A percentile compares a stretch with the other conserved stretches of the same genome.
Conservation (phyloP, 805 yeast genomes). For the Monosporozyma aerobia region DNA sequence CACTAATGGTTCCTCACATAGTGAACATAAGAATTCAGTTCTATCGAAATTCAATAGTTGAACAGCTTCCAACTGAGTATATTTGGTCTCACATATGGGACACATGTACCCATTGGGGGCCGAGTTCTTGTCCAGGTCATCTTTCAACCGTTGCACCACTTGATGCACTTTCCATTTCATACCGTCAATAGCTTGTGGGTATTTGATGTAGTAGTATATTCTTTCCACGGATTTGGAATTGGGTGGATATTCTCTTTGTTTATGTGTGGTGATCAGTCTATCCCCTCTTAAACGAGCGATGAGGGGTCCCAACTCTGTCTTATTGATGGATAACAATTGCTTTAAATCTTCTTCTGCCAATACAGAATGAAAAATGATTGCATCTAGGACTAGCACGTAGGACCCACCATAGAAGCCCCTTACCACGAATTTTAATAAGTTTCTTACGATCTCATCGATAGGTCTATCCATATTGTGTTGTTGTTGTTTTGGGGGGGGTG, state of each 20-base stretch:
- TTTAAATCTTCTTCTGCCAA: slow-evolving; percentile 87
- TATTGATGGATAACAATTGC: slow-evolving; percentile 68
- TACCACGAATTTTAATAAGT: slow-evolving; percentile 62
- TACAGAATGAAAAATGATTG: slow-evolving; percentile 78
- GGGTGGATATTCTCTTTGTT: slow-evolving; percentile 59
- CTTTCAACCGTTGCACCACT: slow-evolving; percentile 67
- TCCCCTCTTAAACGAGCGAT: slow-evolving; percentile 81
- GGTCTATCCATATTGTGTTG: slow-evolving; percentile 24
- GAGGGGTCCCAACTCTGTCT: slow-evolving; percentile 76
- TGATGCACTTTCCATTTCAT: slow-evolving; percentile 94
- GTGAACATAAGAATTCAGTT: slow-evolving; percentile 73
- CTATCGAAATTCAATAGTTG: slow-evolving; percentile 71
- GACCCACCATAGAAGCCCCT: slow-evolving; percentile 82
- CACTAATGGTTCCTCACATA: slow-evolving; percentile 65
- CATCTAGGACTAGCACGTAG: slow-evolving; percentile 80
- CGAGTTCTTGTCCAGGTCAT: slow-evolving; percentile 72
- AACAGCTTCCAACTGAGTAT: slow-evolving; percentile 80
- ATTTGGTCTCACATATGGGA: slow-evolving; percentile 73
- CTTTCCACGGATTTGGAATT: slow-evolving; percentile 60
- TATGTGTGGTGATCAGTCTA: slow-evolving; percentile 59
- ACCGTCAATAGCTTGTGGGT: slow-evolving; percentile 89
- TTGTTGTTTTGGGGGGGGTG: no score
- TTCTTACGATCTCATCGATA: slow-evolving; percentile 35
- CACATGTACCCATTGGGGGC: slow-evolving; percentile 94
- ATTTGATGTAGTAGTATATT: slow-evolving; percentile 79